A percentile compares a stretch with the other conserved stretches of the same genome.
Evolutionary conservation across 2,329 filamentous ascomycete genomes (phyloP).

Genomic region (Coniella lustricola): DNA sequence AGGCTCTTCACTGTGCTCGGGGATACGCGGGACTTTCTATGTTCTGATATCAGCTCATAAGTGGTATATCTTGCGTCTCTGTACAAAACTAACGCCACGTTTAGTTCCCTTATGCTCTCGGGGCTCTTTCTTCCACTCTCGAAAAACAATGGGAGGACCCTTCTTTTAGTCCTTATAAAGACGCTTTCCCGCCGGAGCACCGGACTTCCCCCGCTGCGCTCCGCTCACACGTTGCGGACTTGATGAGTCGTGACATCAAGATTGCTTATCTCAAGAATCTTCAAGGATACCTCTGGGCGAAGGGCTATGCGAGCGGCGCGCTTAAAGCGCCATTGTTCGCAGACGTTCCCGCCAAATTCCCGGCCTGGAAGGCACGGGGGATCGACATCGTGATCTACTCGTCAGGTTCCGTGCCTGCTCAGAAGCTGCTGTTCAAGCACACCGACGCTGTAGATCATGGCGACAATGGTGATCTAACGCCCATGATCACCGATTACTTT

Average conservation of each 20-base stretch:
- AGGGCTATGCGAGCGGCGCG: slow-evolving; percentile 63
- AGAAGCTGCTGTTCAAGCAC: slow-evolving; percentile 72
- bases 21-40: not conserved
- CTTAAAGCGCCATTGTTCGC: slow-evolving; percentile 67
- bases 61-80: slow-evolving; percentile 4
- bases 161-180: slow-evolving; percentile 58
- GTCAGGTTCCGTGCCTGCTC: slow-evolving; percentile 71
- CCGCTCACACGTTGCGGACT: slow-evolving; percentile 59
- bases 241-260: slow-evolving; percentile 68
- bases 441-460: slow-evolving; percentile 36
- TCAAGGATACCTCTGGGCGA: slow-evolving; percentile 72
- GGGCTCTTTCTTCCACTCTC: slow-evolving; percentile 57
- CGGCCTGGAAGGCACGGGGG: slow-evolving; percentile 48
- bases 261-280: slow-evolving; percentile 70
- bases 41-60: not conserved
- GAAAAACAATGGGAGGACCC: slow-evolving; percentile 59
- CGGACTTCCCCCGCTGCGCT: slow-evolving; percentile 52
- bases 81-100: slow-evolving; percentile 1
- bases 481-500: slow-evolving; percentile 60
- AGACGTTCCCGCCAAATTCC: slow-evolving; percentile 62
- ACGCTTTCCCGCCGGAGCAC: slow-evolving; percentile 63
- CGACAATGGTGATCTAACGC: slow-evolving; percentile 50
- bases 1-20: not conserved
- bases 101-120: slow-evolving; percentile 72
- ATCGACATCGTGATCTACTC: slow-evolving; percentile 70